Conservation (phyloP, 768 basidiomycete species). For the Glaciozyma martinii region DNA sequence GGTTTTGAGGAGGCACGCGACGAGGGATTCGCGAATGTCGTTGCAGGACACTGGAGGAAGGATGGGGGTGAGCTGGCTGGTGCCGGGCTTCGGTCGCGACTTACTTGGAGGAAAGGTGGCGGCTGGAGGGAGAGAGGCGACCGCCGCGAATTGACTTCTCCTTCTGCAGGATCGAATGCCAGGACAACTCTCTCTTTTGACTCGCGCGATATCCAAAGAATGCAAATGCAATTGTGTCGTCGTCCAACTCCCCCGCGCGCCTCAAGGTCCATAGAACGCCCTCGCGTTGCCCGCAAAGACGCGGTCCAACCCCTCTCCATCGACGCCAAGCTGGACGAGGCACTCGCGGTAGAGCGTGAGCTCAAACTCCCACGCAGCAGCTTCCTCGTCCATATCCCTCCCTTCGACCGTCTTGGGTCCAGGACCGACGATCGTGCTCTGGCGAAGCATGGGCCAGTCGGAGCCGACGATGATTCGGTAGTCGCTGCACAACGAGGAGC, state of each 20-base stretch:
- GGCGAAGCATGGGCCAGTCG: constrained; percentile 32
- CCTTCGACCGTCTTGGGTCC: neutral
- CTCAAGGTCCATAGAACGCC: constrained; percentile 4
- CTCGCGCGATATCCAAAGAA: too few species aligned
- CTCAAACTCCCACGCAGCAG: constrained; percentile 20
- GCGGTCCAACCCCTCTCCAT: constrained; percentile 19
- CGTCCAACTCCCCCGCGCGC: too few species aligned
- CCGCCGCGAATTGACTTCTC: too few species aligned
- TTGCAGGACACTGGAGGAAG: neutral
- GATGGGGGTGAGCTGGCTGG: neutral
- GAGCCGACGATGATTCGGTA: neutral
- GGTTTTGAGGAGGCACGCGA: constrained; percentile 70
- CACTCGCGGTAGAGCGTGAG: constrained; percentile 26
- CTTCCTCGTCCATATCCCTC: neutral
- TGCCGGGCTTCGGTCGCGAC: too few species aligned
- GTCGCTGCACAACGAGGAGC: too few species aligned
- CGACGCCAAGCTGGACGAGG: constrained; percentile 18
- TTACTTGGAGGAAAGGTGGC: too few species aligned
- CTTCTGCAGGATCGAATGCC: too few species aligned
- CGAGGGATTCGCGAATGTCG: constrained; percentile 59
- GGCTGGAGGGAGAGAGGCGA: too few species aligned
- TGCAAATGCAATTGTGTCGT: too few species aligned
- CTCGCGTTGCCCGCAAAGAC: constrained; percentile 21
- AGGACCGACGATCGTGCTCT: neutral
- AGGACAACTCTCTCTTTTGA: too few species aligned